Conservation (phyloP, 805 yeast genomes). For the Kluyveromyces dobzhanskii region DNA sequence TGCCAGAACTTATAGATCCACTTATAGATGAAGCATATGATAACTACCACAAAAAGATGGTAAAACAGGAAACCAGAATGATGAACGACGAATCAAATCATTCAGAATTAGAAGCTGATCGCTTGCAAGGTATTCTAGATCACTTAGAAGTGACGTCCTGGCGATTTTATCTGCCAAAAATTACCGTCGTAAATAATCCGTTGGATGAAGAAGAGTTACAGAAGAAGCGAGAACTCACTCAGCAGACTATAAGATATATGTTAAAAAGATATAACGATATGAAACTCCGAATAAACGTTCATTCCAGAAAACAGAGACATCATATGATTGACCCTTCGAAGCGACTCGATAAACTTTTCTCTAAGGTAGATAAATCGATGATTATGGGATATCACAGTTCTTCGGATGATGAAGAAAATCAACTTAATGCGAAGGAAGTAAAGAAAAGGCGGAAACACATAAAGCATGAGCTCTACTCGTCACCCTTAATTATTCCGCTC, state of each 20-base stretch:
- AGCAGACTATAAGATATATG: conserved; percentile 35
- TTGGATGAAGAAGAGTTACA: conserved; percentile 43
- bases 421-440: conserved; percentile 13
- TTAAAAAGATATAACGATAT: conserved; percentile 22
- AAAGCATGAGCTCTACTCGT: conserved; percentile 15
- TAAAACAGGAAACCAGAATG: conserved; percentile 57
- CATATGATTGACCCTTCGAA: conserved; percentile 12
- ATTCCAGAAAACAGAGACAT: conserved; percentile 12
- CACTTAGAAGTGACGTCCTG: conserved; percentile 41
- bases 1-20: conserved; percentile 32
- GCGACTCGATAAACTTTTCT: conserved; percentile 15
- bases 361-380: conserved; percentile 15
- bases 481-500: conserved; percentile 19
- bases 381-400: conserved; percentile 22
- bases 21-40: conserved; percentile 38
- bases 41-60: conserved; percentile 49
- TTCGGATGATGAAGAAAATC: conserved; percentile 26
- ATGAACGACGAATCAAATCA: conserved; percentile 40
- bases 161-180: conserved; percentile 35
- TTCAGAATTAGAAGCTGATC: conserved; percentile 49
- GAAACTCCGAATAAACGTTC: conserved; percentile 16
- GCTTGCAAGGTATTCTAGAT: conserved; percentile 32
- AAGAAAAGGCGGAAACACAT: conserved; percentile 11
- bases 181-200: conserved; percentile 43
- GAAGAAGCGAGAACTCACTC: conserved; percentile 43